These are phyloP conservation scores for Phialocephala subalpina DNA, from an alignment of 2,329 filamentous ascomycete species.

Conservation along the genomic window DNA sequence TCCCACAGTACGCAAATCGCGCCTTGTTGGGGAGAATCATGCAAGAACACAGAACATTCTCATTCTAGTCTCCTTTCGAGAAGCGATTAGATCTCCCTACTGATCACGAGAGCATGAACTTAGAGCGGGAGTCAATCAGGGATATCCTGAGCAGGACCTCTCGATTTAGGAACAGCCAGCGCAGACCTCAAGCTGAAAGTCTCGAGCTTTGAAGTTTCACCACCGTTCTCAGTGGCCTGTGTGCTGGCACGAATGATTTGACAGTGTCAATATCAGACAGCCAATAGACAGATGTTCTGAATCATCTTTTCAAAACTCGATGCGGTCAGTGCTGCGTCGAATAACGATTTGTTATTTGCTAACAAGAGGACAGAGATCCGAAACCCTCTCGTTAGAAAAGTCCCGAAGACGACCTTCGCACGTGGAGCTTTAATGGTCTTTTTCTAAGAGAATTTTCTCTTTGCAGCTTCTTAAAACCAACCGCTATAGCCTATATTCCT, in stretches of 20 bases:
- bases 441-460: no score
- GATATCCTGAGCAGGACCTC: background rate
- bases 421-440: no score
- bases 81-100: background rate
- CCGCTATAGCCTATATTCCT: no score
- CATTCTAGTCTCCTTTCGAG: background rate
- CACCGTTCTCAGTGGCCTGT: background rate
- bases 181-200: background rate
- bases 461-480: no score
- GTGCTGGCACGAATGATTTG: constrained; percentile 4
- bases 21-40: no score
- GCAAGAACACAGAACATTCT: no score
- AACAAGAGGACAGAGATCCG: no score
- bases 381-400: no score
- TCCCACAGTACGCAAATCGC: no score
- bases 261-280: background rate
- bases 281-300: background rate
- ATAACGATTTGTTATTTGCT: no score
- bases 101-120: background rate
- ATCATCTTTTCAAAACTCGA: background rate
- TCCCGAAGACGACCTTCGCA: no score
- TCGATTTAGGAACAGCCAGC: background rate
- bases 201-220: background rate
- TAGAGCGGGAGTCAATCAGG: background rate
- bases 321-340: background rate